phyloP scores from a whole-genome alignment of 2,329 filamentous ascomycete genomes.

The Aspergillus ustus region DNA sequence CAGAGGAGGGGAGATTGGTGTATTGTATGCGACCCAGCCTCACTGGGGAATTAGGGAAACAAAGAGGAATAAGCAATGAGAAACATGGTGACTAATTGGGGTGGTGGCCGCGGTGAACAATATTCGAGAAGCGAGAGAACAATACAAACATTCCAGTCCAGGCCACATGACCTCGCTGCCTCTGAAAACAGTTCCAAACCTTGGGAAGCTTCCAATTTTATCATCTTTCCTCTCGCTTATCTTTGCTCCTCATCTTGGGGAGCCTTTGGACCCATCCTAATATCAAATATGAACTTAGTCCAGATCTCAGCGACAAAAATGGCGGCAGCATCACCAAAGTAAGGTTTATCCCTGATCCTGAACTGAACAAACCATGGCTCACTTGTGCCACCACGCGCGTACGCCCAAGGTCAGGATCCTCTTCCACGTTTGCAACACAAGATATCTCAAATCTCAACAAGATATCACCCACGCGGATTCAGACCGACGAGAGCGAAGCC shows the following conservation, averaged over 20 bases:
- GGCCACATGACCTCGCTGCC: not conserved
- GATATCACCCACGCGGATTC: not conserved
- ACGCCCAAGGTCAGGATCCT: not conserved
- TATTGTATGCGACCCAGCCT: constrained; percentile 10
- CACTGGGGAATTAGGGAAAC: not conserved
- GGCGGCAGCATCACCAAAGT: not conserved
- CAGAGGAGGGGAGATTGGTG: not conserved
- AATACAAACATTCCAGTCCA: not conserved
- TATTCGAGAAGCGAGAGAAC: not conserved
- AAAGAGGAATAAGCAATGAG: not conserved
- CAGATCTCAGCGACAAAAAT: not conserved
- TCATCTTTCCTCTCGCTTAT: not conserved
- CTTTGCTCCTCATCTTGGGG: not conserved
- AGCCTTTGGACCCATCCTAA: not conserved
- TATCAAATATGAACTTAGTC: not conserved
- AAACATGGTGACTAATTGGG: not conserved
- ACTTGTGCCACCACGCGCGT: not conserved
- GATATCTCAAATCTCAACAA: not conserved
- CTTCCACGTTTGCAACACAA: not conserved
- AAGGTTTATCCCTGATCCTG: not conserved
- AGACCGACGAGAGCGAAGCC: not conserved
- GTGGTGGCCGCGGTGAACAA: not conserved
- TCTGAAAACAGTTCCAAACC: constrained; percentile 4
- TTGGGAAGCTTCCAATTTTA: not conserved
- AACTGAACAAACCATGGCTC: not conserved